These are phyloP conservation scores for Colletotrichum godetiae DNA, from an alignment of 2,329 filamentous ascomycete genomes.

Conservation along the genomic window DNA sequence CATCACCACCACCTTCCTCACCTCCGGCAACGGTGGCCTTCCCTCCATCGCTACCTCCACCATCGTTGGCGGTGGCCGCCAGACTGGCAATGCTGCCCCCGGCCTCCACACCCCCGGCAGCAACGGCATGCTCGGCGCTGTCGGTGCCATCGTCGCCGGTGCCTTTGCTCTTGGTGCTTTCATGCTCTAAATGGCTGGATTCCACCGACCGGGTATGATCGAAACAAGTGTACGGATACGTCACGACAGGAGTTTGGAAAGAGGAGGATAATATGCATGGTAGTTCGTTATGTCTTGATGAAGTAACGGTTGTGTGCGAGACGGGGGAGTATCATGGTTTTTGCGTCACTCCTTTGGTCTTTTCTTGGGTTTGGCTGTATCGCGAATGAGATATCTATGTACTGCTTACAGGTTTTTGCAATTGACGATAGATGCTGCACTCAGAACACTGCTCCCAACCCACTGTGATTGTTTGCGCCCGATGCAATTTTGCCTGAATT, in stretches of 20 bases:
- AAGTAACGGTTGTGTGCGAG: conserved; percentile 21
- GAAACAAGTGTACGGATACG: conserved; percentile 7
- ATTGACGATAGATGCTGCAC: conserved; percentile 25
- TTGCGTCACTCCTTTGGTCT: conserved; percentile 29
- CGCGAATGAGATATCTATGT: conserved; percentile 20
- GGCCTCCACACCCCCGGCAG: conserved; percentile 18
- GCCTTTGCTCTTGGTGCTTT: conserved; percentile 33
- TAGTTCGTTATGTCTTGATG: conserved; percentile 31
- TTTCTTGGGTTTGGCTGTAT: conserved; percentile 3
- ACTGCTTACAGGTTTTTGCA: conserved; percentile 17
- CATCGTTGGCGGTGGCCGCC: conserved; percentile 20
- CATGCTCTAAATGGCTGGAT: conserved; percentile 29
- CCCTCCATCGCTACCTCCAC: conserved; percentile 34
- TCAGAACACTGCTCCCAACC: background rate
- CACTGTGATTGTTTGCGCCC: background rate
- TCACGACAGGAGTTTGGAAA: conserved; percentile 6
- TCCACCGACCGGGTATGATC: background rate
- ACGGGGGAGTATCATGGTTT: conserved; percentile 20
- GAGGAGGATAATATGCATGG: conserved; percentile 31
- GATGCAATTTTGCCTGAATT: no score
- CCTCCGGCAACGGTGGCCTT: conserved; percentile 27
- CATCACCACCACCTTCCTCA: conserved; percentile 35
- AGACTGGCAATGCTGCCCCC: conserved; percentile 29
- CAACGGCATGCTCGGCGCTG: conserved; percentile 30
- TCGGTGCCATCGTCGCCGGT: conserved; percentile 25